phyloP scores from a whole-genome alignment of 1,284 basidiomycete species.

The Acaromyces ingoldii region DNA sequence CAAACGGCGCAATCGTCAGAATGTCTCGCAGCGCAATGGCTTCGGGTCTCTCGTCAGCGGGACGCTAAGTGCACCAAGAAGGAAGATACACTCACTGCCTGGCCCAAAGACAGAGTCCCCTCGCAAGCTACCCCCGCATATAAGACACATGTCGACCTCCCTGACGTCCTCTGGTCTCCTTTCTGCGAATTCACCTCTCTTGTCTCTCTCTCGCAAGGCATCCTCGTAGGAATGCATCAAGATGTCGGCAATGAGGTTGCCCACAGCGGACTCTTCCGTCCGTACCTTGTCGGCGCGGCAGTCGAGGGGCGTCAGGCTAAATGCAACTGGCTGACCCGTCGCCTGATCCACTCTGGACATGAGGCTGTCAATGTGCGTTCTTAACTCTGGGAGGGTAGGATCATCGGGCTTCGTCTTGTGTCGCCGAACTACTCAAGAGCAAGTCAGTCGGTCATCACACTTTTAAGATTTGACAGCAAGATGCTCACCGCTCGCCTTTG shows the following conservation, averaged over 20 bases:
- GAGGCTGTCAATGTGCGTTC: constrained; percentile 63
- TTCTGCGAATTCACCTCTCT: constrained; percentile 53
- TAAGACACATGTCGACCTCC: constrained; percentile 32
- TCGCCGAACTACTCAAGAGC: constrained; percentile 57
- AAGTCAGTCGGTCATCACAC: not conserved
- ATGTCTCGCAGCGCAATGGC: constrained; percentile 68
- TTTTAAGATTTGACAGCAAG: not conserved
- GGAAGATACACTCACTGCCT: constrained; percentile 1
- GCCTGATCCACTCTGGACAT: constrained; percentile 68
- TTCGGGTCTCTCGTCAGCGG: not conserved
- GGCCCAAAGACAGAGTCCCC: constrained; percentile 4
- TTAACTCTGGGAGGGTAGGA: constrained; percentile 61
- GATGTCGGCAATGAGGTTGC: constrained; percentile 87
- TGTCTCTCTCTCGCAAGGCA: constrained; percentile 58
- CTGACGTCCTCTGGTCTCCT: constrained; percentile 11
- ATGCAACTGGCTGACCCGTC: constrained; percentile 64
- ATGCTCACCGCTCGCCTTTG: not conserved
- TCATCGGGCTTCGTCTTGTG: constrained; percentile 63
- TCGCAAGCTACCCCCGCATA: constrained; percentile 17
- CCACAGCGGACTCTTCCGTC: constrained; percentile 66
- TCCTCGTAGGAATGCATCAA: constrained; percentile 81
- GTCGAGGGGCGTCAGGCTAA: constrained; percentile 65
- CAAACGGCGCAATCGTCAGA: constrained; percentile 81
- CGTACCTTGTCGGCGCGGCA: constrained; percentile 71
- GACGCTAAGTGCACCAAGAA: too few species aligned